These are phyloP conservation scores for Quercus cerris DNA, from an alignment of 306 rosid genomes.

Conservation along the genomic window DNA sequence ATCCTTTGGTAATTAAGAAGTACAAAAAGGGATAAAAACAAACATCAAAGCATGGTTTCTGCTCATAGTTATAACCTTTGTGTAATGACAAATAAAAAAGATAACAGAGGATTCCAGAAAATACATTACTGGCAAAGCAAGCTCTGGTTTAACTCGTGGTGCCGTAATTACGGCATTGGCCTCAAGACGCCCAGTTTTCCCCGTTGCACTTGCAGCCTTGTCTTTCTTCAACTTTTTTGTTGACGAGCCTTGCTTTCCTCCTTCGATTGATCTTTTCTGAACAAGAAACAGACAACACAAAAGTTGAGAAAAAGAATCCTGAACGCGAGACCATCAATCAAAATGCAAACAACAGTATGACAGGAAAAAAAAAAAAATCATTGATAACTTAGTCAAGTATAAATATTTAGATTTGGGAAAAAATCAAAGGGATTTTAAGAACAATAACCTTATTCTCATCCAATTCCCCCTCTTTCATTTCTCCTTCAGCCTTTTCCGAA, in stretches of 20 bases:
- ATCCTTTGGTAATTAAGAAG: not conserved
- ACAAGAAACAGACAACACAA: constrained; percentile 21
- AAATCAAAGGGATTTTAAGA: constrained; percentile 7
- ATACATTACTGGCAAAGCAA: constrained; percentile 80
- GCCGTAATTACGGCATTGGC: constrained; percentile 50
- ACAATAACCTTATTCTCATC: constrained; percentile 77
- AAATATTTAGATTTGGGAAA: not conserved
- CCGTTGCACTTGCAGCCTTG: constrained; percentile 68
- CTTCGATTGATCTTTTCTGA: constrained; percentile 84
- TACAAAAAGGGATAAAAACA: not conserved
- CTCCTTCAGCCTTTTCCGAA: constrained; percentile 88
- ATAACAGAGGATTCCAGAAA: constrained; percentile 24
- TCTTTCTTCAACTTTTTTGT: constrained; percentile 85
- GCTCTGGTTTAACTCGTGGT: constrained; percentile 93
- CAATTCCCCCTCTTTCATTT: constrained; percentile 72
- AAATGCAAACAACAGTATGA: not conserved
- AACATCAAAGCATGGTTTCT: not conserved
- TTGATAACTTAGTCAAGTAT: not conserved
- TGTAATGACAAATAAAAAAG: not conserved
- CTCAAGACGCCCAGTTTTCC: constrained; percentile 69
- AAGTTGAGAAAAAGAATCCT: constrained; percentile 15
- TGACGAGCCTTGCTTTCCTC: constrained; percentile 86
- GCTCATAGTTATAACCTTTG: not conserved
- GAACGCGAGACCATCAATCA: not conserved
- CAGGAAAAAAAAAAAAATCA: not conserved